Evolutionary conservation across 768 basidiomycete species (phyloP).

Genomic region (Lyophyllum semitale): DNA sequence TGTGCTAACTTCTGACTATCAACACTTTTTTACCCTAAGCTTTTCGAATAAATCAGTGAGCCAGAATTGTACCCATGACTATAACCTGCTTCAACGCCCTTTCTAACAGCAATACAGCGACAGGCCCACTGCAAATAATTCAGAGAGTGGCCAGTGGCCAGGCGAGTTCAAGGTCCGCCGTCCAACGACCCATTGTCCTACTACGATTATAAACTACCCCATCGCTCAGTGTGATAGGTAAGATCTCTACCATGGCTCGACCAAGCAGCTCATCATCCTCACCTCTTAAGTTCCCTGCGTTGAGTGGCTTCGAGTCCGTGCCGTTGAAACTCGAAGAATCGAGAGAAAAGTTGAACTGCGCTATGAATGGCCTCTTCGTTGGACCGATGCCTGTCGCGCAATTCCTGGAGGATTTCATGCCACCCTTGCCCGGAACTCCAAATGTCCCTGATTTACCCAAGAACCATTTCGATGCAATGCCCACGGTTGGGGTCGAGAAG

Average conservation of each 20-base stretch:
- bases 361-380: background rate
- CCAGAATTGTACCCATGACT: too few species aligned
- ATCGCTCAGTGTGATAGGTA: background rate
- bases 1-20: too few species aligned
- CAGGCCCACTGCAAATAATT: too few species aligned
- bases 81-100: too few species aligned
- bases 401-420: slow-evolving; percentile 6
- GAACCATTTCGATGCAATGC: background rate
- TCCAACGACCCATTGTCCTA: background rate
- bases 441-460: background rate
- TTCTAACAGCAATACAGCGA: too few species aligned
- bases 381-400: slow-evolving; percentile 7
- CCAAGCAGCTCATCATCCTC: background rate
- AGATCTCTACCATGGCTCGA: background rate
- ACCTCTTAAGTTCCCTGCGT: background rate
- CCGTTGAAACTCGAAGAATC: background rate
- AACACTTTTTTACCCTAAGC: too few species aligned
- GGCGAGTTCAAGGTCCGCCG: background rate
- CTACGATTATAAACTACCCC: background rate
- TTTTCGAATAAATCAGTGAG: too few species aligned
- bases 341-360: background rate
- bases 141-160: background rate
- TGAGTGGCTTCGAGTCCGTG: background rate
- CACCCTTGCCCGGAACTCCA: background rate
- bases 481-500: background rate